Evolutionary conservation across 169 alveolate species (phyloP).

Genomic region (Plasmodium cynomolgi): DNA sequence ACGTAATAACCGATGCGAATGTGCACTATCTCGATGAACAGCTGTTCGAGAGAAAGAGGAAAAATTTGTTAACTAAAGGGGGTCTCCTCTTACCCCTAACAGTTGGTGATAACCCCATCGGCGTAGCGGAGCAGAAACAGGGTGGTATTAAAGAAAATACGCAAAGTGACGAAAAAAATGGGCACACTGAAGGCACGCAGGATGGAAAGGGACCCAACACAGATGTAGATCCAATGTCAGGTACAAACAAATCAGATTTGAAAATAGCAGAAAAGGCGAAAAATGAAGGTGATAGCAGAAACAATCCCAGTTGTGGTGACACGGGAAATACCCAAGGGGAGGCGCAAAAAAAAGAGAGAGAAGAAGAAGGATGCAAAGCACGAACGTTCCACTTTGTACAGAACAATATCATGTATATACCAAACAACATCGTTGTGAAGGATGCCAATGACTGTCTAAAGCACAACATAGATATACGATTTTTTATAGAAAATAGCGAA

Average conservation of each 20-base stretch:
- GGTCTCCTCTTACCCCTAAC: background rate
- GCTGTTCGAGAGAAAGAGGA: slow-evolving; percentile 8
- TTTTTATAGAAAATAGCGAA: slow-evolving; percentile 82
- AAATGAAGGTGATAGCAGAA: background rate
- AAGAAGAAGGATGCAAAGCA: background rate
- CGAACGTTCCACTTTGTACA: slow-evolving; percentile 18
- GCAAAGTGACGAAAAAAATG: background rate
- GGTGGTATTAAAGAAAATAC: slow-evolving; percentile 26
- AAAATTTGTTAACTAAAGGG: background rate
- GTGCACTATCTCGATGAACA: slow-evolving; percentile 66
- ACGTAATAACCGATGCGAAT: slow-evolving; percentile 85
- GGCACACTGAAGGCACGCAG: background rate
- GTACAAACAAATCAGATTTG: background rate
- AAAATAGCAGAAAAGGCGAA: background rate
- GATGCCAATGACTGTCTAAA: slow-evolving; percentile 96
- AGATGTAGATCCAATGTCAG: background rate
- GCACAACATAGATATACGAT: slow-evolving; percentile 75
- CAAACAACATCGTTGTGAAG: slow-evolving; percentile 74
- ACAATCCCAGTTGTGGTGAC: background rate
- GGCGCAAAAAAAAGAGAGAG: background rate
- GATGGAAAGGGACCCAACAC: background rate
- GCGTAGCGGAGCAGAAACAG: background rate
- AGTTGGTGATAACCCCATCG: background rate
- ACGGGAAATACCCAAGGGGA: background rate
- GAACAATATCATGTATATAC: slow-evolving; percentile 60